Percentiles rank a stretch among this genome's conserved stretches.
Conservation (phyloP, 306 rosid genomes). For the Mucuna pruriens region DNA sequence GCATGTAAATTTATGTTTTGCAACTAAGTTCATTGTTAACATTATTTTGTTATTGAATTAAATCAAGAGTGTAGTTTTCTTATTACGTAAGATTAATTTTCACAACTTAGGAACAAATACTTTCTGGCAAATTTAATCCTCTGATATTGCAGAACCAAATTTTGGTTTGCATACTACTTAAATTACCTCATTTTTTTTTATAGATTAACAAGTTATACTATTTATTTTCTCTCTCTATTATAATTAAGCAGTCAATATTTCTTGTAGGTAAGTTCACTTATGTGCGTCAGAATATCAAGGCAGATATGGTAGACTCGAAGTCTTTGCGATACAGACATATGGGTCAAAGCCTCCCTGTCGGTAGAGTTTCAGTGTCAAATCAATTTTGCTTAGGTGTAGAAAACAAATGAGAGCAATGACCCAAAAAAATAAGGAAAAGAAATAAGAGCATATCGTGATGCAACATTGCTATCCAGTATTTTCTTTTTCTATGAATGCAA, state of each 20-base stretch:
- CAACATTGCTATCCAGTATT: background rate
- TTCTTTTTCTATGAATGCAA: background rate
- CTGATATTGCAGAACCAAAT: background rate
- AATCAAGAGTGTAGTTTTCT: background rate
- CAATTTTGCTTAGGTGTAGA: background rate
- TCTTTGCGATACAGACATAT: background rate
- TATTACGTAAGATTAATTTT: no score
- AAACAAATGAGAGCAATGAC: background rate
- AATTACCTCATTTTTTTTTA: background rate
- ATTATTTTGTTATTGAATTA: background rate
- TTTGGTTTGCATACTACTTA: background rate
- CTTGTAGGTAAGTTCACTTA: background rate
- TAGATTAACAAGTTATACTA: background rate
- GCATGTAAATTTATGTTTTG: background rate
- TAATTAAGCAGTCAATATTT: background rate
- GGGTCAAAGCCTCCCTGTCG: background rate
- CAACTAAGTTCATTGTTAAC: background rate
- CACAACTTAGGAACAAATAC: no score
- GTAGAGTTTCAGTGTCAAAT: background rate
- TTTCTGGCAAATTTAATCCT: background rate
- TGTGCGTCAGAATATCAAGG: background rate
- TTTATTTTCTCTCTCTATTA: no score
- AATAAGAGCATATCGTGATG: background rate
- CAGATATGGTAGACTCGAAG: slow-evolving; percentile 9
- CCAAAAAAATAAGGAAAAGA: background rate